Evolutionary conservation across 345 rosid genomes (phyloP), one percentile per base, ranked within the genome.

Genomic region (Pistacia integerrima): DNA sequence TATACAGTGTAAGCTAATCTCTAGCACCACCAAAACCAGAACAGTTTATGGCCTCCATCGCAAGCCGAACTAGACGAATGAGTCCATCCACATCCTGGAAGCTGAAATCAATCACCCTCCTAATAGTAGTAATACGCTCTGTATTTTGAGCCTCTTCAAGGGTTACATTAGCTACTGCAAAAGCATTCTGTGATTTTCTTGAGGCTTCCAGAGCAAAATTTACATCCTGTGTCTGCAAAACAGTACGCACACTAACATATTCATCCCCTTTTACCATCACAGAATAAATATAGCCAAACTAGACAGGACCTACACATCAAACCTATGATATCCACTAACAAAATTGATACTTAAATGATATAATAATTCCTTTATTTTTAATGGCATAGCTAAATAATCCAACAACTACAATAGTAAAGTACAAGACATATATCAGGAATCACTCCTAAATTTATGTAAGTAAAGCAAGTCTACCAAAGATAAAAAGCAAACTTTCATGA

Each of bases 131-230:
- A 58, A 88, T 63, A 70, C 72, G 85, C 56, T 89, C 87, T 73
- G 57, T 79, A 48, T 82, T 81, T 81, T 78, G 74, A 16, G 84
- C 77, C 77, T 82, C 87, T 78, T 83, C 87, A 80, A 79, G 74
- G 74, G 54, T 67, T 44, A 75, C 77, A 75, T 66, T 80, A 65
- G 85, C 87, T 20, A 88, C 85, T 65, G 67, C 80, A 78, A 90
- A 85, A 73, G 93, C 85, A 77, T 56, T 81, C 67, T 74, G 91
- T 70, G 87, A 87, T 78, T 91, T 94, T 74, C 80, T 86, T 67
- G 93, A 91, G 67, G 97, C 98, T 74, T 89, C 97, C 93, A 92
- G 77, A 11, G 94, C 94, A 72, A 71, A 83, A 83, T 69, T 73
- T 72, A 88, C 89, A 69, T 81, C 88, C 79, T 85, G 90, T 68